Base-by-base conservation (phyloP, 495 filamentous ascomycete species). In the Neurospora intermedia region DNA sequence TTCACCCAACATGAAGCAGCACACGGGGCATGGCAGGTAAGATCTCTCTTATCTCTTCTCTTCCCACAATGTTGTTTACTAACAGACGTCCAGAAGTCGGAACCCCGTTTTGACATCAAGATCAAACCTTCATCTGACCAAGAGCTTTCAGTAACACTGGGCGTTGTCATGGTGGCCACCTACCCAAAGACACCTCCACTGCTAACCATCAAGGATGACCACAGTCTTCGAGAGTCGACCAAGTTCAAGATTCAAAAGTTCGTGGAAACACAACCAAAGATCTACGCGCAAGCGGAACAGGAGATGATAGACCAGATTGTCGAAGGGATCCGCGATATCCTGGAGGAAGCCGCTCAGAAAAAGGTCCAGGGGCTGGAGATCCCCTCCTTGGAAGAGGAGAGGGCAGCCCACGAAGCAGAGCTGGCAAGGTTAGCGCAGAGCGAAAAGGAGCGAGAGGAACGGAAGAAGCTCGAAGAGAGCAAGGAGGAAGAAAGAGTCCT, bases 221-320 rank as follows among this genome's bases (percentile, higher is more conserved):
- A 82, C 41, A 83, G 86, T 35, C 80, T 96, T 69, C 88, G 88
- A 71, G 88, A 89, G 76, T 88, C 86, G 69, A 89, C 89, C 16
- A 87, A 82, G 72, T 89, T 87, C 70, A 90, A 89, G 79, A 88
- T 96, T 35, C 86, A 91, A 74, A 88, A 90, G 69, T 88, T 93
- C 69, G 79, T 94, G 71, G 89, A 87, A 71, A 87, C 84, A 5
- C 91, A 90, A 77, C 91, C 93, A 4, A 93, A 89, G 75, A 83
- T 89, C 39, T 85, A 95, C 11, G 83, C 84, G 6, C 74, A 76
- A 41, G 83, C 80, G 69, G 84, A 85, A 42, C 76, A 94, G 20
- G 92, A 91, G 3, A 98, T 99, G 94, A 93, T 99, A 15, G 91
- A 92, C 80, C 92, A 94, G 72, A 87, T 99, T 45, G 92, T 93